Evolutionary conservation across 148 eudicot genomes (phyloP).

Genomic region (Rhododendron kiyosumense): DNA sequence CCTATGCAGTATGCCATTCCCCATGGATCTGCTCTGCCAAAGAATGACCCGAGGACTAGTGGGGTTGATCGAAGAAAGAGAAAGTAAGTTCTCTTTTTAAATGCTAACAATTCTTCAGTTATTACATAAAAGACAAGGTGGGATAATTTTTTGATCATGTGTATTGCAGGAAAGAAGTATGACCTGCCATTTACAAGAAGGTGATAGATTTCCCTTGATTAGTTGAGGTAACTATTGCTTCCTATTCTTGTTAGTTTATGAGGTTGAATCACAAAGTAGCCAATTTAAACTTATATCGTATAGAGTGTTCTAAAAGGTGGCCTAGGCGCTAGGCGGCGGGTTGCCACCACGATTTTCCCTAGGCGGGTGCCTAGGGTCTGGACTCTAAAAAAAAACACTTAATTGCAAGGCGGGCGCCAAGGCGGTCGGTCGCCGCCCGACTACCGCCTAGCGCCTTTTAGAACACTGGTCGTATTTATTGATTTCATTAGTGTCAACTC

Average conservation of each 20-base stretch:
- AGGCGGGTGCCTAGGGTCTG: too few relatives aligned
- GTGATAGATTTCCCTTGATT: not conserved
- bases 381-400: too few relatives aligned
- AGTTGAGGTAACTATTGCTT: conserved; percentile 2
- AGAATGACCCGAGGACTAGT: conserved; percentile 61
- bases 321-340: too few relatives aligned
- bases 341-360: too few relatives aligned
- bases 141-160: not conserved
- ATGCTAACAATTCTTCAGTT: not conserved
- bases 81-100: conserved; percentile 40
- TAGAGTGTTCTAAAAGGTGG: too few relatives aligned
- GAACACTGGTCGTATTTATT: not conserved
- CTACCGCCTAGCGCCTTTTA: too few relatives aligned
- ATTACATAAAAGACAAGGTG: not conserved
- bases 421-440: too few relatives aligned
- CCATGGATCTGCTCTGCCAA: conserved; percentile 52
- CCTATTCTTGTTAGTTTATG: not conserved
- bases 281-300: not conserved
- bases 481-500: not conserved
- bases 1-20: conserved; percentile 78
- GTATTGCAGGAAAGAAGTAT: conserved; percentile 24
- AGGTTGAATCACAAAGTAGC: not conserved
- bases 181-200: not conserved
- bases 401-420: too few relatives aligned
- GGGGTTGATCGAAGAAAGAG: conserved; percentile 77